These are phyloP conservation scores for Acacia concinna DNA, from an alignment of 331 rosid species.

Conservation along the genomic window DNA sequence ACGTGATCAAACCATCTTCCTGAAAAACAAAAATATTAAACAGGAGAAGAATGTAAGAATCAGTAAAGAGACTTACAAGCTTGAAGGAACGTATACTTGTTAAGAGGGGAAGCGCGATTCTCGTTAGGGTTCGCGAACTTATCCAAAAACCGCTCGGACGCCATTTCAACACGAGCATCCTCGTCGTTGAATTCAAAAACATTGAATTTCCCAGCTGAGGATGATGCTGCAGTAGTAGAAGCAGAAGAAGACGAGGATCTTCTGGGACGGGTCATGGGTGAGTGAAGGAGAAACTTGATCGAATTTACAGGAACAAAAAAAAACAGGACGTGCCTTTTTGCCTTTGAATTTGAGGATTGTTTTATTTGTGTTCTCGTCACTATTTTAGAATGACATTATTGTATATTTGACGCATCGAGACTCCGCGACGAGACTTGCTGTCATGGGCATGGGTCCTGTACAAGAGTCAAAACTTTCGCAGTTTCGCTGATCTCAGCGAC, in stretches of 20 bases:
- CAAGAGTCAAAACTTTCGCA: no score
- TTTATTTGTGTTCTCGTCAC: not conserved
- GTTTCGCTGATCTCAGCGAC: no score
- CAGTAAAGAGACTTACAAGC: constrained; percentile 44
- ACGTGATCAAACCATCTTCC: not conserved
- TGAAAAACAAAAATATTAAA: not conserved
- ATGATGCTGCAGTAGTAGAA: constrained; percentile 17
- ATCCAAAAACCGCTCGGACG: constrained; percentile 7
- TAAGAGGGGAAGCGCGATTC: constrained; percentile 34
- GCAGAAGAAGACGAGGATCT: constrained; percentile 31
- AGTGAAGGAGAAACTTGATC: constrained; percentile 11
- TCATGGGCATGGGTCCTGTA: not conserved
- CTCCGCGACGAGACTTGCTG: not conserved
- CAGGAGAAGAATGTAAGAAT: not conserved
- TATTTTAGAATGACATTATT: not conserved
- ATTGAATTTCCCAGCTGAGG: constrained; percentile 42
- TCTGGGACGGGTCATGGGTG: constrained; percentile 46
- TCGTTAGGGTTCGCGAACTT: constrained; percentile 41
- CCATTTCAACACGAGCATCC: constrained; percentile 36
- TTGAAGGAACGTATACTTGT: constrained; percentile 56
- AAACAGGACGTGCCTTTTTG: not conserved
- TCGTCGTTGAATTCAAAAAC: constrained; percentile 65
- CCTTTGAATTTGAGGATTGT: not conserved
- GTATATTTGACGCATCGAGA: not conserved
- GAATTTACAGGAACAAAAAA: not conserved